A percentile compares a stretch with the other conserved stretches of the same genome.
Evolutionary conservation across 495 filamentous ascomycete species (phyloP).

Genomic region (Annulohypoxylon maeteangense): DNA sequence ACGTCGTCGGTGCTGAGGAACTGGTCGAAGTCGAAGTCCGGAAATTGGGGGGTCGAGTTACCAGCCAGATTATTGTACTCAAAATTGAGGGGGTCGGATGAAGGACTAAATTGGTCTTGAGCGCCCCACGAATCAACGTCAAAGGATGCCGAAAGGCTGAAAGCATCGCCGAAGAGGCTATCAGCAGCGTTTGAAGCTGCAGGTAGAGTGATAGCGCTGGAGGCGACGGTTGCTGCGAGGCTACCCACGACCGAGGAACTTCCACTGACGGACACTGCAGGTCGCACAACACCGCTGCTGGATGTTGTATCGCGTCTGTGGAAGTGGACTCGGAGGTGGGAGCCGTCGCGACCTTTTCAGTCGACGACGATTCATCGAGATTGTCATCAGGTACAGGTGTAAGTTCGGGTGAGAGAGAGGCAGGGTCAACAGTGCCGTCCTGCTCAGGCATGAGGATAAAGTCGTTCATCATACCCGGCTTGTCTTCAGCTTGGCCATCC

Average conservation of each 20-base stretch:
- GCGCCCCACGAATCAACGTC: constrained; percentile 76
- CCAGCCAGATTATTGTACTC: constrained; percentile 87
- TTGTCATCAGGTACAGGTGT: constrained; percentile 56
- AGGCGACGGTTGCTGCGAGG: constrained; percentile 65
- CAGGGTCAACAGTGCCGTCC: constrained; percentile 63
- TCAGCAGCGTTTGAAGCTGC: constrained; percentile 71
- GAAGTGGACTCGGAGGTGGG: constrained; percentile 65
- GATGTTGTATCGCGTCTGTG: constrained; percentile 98
- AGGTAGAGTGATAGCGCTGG: constrained; percentile 65
- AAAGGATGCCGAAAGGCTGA: constrained; percentile 66
- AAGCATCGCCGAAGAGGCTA: constrained; percentile 74
- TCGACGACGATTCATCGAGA: constrained; percentile 30
- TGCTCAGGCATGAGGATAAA: constrained; percentile 50
- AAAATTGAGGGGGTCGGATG: constrained; percentile 71
- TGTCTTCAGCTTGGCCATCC: constrained; percentile 46
- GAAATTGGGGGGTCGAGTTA: constrained; percentile 73
- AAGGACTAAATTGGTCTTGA: constrained; percentile 81
- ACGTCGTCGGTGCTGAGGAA: constrained; percentile 61
- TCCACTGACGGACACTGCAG: constrained; percentile 97
- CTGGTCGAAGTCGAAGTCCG: constrained; percentile 65
- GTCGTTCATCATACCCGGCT: constrained; percentile 50
- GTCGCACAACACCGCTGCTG: constrained; percentile 99
- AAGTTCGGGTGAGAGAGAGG: constrained; percentile 63
- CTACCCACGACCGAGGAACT: constrained; percentile 67
- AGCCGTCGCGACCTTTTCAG: constrained; percentile 40